Conservation (phyloP, 805 yeast genomes). For the Saturnispora ahearnii region DNA sequence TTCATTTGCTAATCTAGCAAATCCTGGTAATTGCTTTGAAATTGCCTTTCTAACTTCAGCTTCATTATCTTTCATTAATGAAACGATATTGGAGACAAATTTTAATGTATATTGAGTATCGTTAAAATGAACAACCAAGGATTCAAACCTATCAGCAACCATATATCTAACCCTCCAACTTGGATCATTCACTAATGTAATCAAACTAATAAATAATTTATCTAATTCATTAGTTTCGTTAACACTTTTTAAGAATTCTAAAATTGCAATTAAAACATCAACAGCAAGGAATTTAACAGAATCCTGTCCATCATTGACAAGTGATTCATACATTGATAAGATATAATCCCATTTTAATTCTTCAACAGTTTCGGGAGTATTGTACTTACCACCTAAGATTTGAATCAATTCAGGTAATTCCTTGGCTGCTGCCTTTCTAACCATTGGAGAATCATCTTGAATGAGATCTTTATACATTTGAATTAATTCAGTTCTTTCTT, state of each 20-base stretch:
- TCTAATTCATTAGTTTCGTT: conserved; percentile 50
- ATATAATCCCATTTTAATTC: conserved; percentile 69
- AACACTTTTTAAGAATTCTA: conserved; percentile 54
- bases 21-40: conserved; percentile 81
- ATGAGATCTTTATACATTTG: conserved; percentile 60
- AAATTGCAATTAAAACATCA: conserved; percentile 77
- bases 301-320: conserved; percentile 84
- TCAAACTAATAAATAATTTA: conserved; percentile 55
- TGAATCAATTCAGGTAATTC: conserved; percentile 70
- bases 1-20: conserved; percentile 41
- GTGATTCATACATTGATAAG: conserved; percentile 69
- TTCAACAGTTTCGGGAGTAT: conserved; percentile 35
- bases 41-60: conserved; percentile 95
- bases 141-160: conserved; percentile 90
- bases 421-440: conserved; percentile 86
- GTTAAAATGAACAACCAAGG: conserved; percentile 57
- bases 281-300: conserved; percentile 86
- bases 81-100: conserved; percentile 61
- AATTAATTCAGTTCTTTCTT: conserved; percentile 52
- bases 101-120: conserved; percentile 48
- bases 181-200: conserved; percentile 72
- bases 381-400: conserved; percentile 31
- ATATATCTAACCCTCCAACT: conserved; percentile 98
- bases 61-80: conserved; percentile 82
- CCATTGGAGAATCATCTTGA: conserved; percentile 95